Base-by-base conservation (phyloP, 148 eudicot genomes). In the Rhododendron kiyosumense region DNA sequence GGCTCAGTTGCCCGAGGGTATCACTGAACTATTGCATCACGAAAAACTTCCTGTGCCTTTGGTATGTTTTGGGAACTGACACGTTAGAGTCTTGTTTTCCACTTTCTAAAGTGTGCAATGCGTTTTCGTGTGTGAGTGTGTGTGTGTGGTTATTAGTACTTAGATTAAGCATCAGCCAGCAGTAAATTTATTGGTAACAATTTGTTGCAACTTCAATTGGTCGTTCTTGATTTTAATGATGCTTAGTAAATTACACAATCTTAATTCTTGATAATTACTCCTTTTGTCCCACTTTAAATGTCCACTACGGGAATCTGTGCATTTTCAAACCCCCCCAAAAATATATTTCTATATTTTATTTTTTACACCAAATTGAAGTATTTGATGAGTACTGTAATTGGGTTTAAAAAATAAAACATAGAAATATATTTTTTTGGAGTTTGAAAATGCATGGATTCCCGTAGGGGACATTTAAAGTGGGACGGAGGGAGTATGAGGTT, bases 1-100 rank as follows among this genome's bases (percentile, higher is more conserved):
- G 98, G 98, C 97, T 81, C 96, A 91, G 87, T 86, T 96, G 81
- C 98, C 98, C 0, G 98, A 96, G 87, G 98, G 98, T 78, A 94
- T 96, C 87, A 93, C 98, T 0, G 96, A 96, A 85, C 82, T 96
- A 87, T 85, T 94, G 87, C 95, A 96, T 87, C 98, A 96, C 82
- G 95, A 94, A 81, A 90, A 94, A 57, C 89, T 96, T 24, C 87
- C 85, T 30, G 94, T 96, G 84, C 98, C 98, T 79, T 88, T 94
- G 98, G 98, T 96, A 92, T 78, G 94, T 92, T 63, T 34, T 77
- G 22, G 61, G 46, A 41, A 36, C 34, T 71, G 48, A 71, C 81
- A 36, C 18, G 3, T 30, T 14, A 12, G 48, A 32, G 22, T 59
- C 79, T 9, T 45, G 49, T 24, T 71, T 85, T 78, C 61, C 65